phyloP scores from a whole-genome alignment of 2,329 filamentous ascomycete genomes.

The Ophiobolus disseminans region DNA sequence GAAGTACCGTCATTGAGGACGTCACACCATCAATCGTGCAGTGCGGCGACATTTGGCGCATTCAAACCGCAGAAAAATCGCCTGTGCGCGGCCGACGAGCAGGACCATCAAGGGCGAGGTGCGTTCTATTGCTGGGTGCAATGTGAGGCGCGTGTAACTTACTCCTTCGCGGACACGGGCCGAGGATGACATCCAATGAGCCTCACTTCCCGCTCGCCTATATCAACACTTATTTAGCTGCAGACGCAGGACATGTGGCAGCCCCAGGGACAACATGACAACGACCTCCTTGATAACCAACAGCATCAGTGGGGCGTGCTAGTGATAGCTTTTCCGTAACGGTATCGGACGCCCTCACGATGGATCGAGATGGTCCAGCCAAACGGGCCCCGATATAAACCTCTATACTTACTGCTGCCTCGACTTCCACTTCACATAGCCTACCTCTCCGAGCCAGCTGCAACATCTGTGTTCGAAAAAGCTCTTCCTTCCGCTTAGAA shows the following conservation, averaged over 20 bases:
- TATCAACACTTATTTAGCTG: constrained; percentile 43
- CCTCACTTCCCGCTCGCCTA: constrained; percentile 33
- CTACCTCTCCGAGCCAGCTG: constrained; percentile 13
- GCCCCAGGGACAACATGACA: constrained; percentile 42
- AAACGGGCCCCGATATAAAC: constrained; percentile 43
- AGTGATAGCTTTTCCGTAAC: constrained; percentile 39
- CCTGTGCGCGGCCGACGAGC: constrained; percentile 29
- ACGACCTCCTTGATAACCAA: constrained; percentile 45
- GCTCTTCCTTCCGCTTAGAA: constrained; percentile 6
- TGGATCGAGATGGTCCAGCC: constrained; percentile 33
- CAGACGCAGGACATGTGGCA: constrained; percentile 51
- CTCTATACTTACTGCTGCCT: constrained; percentile 31
- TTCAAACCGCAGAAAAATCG: constrained; percentile 33
- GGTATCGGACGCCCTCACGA: constrained; percentile 39
- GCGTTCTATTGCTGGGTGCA: constrained; percentile 20
- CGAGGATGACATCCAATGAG: constrained; percentile 39
- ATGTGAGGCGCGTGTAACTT: constrained; percentile 42
- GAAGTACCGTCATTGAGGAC: constrained; percentile 15
- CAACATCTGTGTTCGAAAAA: constrained; percentile 19
- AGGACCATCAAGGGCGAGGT: constrained; percentile 15
- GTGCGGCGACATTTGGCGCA: constrained; percentile 34
- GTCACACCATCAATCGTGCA: constrained; percentile 35
- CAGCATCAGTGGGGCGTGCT: constrained; percentile 45
- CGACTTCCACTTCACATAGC: constrained; percentile 14
- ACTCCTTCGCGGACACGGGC: constrained; percentile 38